These are phyloP conservation scores for Xylariaceae sp. DNA, from an alignment of 2,329 filamentous ascomycete genomes.

Conservation along the genomic window DNA sequence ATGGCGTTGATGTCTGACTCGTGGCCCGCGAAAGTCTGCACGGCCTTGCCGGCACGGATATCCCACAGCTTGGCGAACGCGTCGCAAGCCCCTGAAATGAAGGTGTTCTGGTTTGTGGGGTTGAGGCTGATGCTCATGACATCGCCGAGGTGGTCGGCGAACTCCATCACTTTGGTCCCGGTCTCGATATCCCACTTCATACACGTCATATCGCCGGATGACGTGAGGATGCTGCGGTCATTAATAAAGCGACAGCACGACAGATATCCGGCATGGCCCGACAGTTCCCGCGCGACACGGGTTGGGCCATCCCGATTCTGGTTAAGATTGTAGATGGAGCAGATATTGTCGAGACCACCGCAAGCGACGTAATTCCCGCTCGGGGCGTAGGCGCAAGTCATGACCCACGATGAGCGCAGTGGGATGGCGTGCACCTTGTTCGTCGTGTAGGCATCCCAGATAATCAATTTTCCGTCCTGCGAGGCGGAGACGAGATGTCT, in stretches of 20 bases:
- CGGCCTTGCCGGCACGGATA: conserved; percentile 94
- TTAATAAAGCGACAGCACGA: conserved; percentile 99
- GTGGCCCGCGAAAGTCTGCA: conserved; percentile 97
- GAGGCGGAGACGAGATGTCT: conserved; percentile 96
- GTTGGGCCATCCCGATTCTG: conserved; percentile 93
- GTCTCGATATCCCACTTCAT: conserved; percentile 99
- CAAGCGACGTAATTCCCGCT: conserved; percentile 98
- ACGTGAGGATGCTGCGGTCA: conserved; percentile 94
- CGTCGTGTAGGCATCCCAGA: conserved; percentile 99
- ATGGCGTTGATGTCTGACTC: conserved; percentile 99
- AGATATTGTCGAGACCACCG: conserved; percentile 98
- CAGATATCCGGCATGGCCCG: conserved; percentile 93
- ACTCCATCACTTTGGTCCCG: conserved; percentile 94
- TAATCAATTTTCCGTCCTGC: conserved; percentile 98
- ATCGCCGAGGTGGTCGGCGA: conserved; percentile 95
- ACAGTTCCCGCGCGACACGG: conserved; percentile 89
- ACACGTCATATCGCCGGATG: conserved; percentile 98
- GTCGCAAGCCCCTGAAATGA: conserved; percentile 98
- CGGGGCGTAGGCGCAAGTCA: conserved; percentile 98
- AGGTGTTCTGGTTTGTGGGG: conserved; percentile 97
- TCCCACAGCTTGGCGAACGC: conserved; percentile 99
- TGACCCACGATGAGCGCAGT: conserved; percentile 96
- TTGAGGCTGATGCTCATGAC: conserved; percentile 99
- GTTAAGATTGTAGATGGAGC: conserved; percentile 98
- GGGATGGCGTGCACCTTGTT: conserved; percentile 99